Evolutionary conservation across 768 basidiomycete species (phyloP), one percentile per base, ranked within the genome.

Genomic region (Pulveroboletus frians): DNA sequence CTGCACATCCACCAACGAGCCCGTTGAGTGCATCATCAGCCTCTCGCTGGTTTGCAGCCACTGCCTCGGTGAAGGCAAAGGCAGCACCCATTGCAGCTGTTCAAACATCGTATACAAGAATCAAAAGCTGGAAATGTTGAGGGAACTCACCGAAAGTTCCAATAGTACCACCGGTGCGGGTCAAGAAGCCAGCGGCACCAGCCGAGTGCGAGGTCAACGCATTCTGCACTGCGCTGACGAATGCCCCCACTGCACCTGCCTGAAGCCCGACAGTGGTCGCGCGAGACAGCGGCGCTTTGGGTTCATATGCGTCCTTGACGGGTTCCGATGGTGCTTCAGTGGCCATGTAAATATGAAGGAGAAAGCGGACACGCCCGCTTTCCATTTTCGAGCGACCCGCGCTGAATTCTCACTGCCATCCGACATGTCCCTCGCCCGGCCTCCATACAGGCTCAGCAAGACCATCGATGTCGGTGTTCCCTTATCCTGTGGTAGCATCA

Each of bases 21-120:
- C 88, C 86, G 60, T 92, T 96, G 52, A 88, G 60, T 36, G 85
- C 75, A 65, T 97, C 94, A 54, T 91, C 76, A 55, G 73, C 82
- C 68, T 81, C 76, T 47, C 92, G 80, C 52, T 82, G 71, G 69
- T 97, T 97, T 47, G 90, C 89, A 18, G 89, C 81, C 26, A 76
- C 70, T 6, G 88, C 75, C 66, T 95, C 90, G 2, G 88, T 88
- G 56, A 86, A 78, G 9, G 89, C 87, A 63, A 88, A 97, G 5
- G 88, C 77, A 52, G 83, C 84, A 23, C 89, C 93, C 83, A 95
- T 89, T 18, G 87, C 91, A 60, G 89, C 93, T 96, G 47, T 46
- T 47, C 32, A 50, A 47, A 31, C 21, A 47, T 27, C 40, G 41
- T 59, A 39, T 9, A 48, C 45, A 39, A 50, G 45, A 41, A 23